Percentiles rank a stretch among this genome's conserved stretches.
These are phyloP conservation scores for Penstemon eatonii DNA, from an alignment of 257 asterid genomes.

Conservation along the genomic window DNA sequence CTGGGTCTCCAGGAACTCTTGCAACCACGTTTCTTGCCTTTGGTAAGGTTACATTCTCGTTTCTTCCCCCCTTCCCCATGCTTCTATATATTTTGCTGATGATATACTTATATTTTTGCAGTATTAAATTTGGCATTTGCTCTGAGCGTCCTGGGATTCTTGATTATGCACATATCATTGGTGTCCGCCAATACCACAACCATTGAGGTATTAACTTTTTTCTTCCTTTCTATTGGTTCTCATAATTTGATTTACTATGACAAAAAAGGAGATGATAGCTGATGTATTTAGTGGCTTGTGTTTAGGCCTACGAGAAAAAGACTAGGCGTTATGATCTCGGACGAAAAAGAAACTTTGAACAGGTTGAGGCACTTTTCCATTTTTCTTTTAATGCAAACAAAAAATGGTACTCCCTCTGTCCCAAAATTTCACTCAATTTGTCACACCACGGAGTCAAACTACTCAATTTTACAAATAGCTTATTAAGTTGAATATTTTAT, in stretches of 20 bases:
- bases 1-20: slow-evolving; percentile 62
- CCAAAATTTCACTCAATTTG: too few species aligned
- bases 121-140: slow-evolving; percentile 76
- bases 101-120: slow-evolving; percentile 30
- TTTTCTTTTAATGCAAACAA: too few species aligned
- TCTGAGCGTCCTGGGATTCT: slow-evolving; percentile 66
- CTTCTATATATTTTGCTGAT: slow-evolving; percentile 9
- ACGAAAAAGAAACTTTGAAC: slow-evolving; percentile 54
- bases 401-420: too few species aligned
- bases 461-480: too few species aligned
- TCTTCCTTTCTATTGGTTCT: not conserved
- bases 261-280: not conserved
- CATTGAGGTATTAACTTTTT: slow-evolving; percentile 51
- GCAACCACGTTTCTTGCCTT: slow-evolving; percentile 77
- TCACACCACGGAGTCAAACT: too few species aligned
- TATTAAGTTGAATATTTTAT: too few species aligned
- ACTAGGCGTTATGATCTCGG: slow-evolving; percentile 63
- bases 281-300: slow-evolving; percentile 12
- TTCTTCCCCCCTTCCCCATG: not conserved
- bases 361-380: slow-evolving; percentile 25
- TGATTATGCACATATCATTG: slow-evolving; percentile 68
- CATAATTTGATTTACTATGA: slow-evolving; percentile 6
- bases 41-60: slow-evolving; percentile 22
- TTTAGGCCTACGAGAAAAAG: slow-evolving; percentile 61
- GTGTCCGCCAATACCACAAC: slow-evolving; percentile 70